Conservation (phyloP, 441 rosid species). For the Pelargonium fulgidum region DNA sequence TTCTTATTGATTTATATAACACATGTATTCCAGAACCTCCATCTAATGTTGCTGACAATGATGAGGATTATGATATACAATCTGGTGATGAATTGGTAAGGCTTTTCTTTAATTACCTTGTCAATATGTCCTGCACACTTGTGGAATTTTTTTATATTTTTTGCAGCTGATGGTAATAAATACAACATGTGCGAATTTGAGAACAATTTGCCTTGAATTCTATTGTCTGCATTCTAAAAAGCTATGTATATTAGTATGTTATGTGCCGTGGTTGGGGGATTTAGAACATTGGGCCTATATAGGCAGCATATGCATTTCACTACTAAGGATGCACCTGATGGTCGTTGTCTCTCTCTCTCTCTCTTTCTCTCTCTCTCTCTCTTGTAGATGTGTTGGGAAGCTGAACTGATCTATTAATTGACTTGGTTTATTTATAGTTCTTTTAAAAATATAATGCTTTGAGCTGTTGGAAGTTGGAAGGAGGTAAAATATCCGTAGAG, state of each 20-base stretch:
- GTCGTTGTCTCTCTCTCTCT: too few relatives aligned
- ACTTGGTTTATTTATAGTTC: background rate
- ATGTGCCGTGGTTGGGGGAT: background rate
- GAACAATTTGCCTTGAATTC: background rate
- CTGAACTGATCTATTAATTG: background rate
- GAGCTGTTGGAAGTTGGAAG: background rate
- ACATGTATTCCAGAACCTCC: conserved; percentile 35
- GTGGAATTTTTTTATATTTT: background rate
- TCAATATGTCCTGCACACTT: background rate
- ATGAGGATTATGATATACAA: conserved; percentile 58
- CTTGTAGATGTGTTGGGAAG: background rate
- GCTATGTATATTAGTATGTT: conserved; percentile 1
- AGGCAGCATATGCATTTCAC: background rate
- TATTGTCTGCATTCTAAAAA: background rate
- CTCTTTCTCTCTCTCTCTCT: background rate
- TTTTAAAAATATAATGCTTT: background rate
- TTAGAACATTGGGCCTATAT: background rate
- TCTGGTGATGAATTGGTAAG: conserved; percentile 77
- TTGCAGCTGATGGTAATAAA: conserved; percentile 3
- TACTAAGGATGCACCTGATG: background rate
- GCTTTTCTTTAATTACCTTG: conserved; percentile 19
- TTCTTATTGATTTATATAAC: conserved; percentile 18
- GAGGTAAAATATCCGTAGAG: too few relatives aligned
- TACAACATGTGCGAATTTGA: background rate
- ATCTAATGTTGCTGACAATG: conserved; percentile 43